Conservation (phyloP, 306 rosid species). For the Luffa acutangula region DNA sequence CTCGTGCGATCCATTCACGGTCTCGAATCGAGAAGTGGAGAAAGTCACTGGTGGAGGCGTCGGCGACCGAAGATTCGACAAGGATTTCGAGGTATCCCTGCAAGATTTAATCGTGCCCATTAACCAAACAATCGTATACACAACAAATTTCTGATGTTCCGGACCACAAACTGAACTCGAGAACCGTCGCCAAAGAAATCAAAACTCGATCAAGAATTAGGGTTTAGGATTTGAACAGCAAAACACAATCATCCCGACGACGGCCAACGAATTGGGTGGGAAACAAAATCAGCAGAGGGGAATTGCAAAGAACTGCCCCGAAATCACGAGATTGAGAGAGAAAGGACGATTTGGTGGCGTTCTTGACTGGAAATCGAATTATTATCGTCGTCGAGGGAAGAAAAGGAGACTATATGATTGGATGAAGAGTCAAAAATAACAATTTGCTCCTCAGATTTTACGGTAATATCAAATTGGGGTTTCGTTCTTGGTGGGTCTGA, state of each 20-base stretch:
- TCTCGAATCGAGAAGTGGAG: constrained; percentile 11
- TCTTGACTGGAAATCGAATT: neutral
- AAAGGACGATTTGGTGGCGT: neutral
- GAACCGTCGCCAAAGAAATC: neutral
- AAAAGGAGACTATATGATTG: neutral
- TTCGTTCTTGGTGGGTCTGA: neutral
- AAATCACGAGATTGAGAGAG: neutral
- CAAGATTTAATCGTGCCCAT: constrained; percentile 12
- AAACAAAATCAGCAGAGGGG: neutral
- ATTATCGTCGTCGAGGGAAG: neutral
- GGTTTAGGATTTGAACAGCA: neutral
- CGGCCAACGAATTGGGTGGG: neutral
- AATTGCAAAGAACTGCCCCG: neutral
- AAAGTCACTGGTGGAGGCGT: constrained; percentile 2
- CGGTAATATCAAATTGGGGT: constrained; percentile 2
- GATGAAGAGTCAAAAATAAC: neutral
- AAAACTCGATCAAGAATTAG: constrained; percentile 4
- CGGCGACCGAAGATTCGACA: constrained; percentile 3
- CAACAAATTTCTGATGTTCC: neutral
- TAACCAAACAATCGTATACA: neutral
- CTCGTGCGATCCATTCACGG: constrained; percentile 10
- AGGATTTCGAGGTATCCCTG: constrained; percentile 8
- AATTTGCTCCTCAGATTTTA: neutral
- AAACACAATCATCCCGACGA: neutral
- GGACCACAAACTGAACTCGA: neutral